Conservation (phyloP, 257 asterid species). For the Solanum clarkiae region DNA sequence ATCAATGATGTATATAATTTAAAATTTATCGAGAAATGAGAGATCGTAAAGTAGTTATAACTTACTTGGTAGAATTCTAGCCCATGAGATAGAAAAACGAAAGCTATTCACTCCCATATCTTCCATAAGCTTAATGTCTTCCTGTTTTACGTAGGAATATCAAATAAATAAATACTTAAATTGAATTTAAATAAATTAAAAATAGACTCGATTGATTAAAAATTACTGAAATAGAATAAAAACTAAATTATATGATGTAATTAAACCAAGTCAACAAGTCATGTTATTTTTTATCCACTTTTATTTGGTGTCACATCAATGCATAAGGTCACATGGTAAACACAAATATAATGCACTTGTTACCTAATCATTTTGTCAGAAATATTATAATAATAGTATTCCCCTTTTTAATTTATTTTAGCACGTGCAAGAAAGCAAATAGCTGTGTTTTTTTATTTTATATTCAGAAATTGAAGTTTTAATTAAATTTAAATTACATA, state of each 20-base stretch:
- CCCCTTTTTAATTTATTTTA: background rate
- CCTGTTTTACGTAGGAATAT: constrained; percentile 14
- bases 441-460: no score
- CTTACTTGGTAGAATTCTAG: constrained; percentile 65
- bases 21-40: background rate
- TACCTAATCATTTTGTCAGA: background rate
- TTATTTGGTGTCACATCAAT: background rate
- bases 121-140: constrained; percentile 50
- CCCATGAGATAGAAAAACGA: constrained; percentile 65
- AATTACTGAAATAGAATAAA: no score
- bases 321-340: background rate
- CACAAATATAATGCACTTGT: no score
- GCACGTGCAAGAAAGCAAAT: background rate
- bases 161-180: background rate
- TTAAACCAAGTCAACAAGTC: background rate
- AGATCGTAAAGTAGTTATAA: background rate
- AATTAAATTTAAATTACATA: no score
- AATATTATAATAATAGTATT: background rate
- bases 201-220: no score
- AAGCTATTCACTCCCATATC: constrained; percentile 46
- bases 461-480: no score
- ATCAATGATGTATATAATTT: background rate
- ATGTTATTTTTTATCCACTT: background rate
- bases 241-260: no score
- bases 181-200: background rate